phyloP scores from a whole-genome alignment of 1,139 yeast species.

The Sugiyamaella japonica region DNA sequence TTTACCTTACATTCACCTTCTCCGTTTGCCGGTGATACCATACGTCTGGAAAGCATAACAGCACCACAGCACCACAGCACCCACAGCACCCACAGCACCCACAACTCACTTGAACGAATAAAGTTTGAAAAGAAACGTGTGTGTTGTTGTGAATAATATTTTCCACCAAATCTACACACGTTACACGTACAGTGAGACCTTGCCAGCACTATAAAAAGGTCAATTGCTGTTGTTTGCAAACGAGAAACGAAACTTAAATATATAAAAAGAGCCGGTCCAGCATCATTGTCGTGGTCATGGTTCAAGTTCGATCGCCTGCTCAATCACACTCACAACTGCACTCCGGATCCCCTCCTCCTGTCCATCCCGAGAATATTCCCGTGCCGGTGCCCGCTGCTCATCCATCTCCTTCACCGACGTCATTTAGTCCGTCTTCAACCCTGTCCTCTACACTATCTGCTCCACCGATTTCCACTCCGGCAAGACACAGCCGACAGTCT shows the following conservation, averaged over 20 bases:
- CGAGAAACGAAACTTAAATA: background rate
- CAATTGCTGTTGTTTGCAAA: no score
- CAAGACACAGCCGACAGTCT: conserved; percentile 17
- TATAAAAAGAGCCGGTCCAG: background rate
- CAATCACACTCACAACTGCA: background rate
- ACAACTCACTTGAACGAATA: no score
- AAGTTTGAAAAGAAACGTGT: no score
- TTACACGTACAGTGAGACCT: no score
- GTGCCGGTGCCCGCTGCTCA: background rate
- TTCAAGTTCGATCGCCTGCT: background rate
- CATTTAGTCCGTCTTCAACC: conserved; percentile 2
- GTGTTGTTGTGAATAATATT: no score
- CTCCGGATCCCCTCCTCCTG: background rate
- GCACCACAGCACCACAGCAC: no score
- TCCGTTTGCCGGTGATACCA: no score
- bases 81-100: no score
- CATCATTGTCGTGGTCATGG: background rate
- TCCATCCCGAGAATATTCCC: conserved; percentile 1
- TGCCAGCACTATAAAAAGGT: no score
- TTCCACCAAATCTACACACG: no score
- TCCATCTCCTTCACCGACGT: conserved; percentile 11
- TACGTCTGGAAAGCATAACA: no score
- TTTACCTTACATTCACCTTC: no score
- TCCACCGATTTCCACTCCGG: conserved; percentile 11
- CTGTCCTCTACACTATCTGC: background rate